Base-by-base conservation (phyloP, 2,329 filamentous ascomycete genomes). In the Xylaria digitata region DNA sequence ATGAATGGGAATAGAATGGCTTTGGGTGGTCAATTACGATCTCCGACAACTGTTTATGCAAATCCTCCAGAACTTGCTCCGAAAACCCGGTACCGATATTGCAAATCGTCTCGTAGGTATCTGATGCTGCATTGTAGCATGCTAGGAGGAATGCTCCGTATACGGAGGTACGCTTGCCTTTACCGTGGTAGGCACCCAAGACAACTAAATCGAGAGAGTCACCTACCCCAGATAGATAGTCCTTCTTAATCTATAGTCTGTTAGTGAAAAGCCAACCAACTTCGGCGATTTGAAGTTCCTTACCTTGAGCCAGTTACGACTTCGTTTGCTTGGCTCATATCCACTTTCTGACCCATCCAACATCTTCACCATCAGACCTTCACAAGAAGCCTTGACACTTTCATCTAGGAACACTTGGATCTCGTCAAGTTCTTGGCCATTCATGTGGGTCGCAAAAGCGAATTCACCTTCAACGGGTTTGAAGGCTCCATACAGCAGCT, bases 361-460 rank as follows among this genome's bases (percentile, higher is more conserved):
- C 96, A 99, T 99, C 84, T 99, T 99, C 15, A 99, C 96, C 96
- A 99, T 99, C 60, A 99, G 84, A 11, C 96, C 96, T 82, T 99
- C 96, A 76, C 96, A 99, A 0, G 93, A 96, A 1, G 94, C 93
- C 79, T 97, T 97, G 70, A 99, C 92, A 74, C 92, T 96, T 66
- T 98, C 95, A 75, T 99, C 96, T 1, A 99, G 85, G 74, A 99
- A 92, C 1, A 85, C 86, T 76, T 98, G 95, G 61, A 99, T 99
- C 75, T 97, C 93, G 60, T 98, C 95, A 3, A 99, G 85, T 72
- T 97, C 93, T 74, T 90, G 92, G 11, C 92, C 92, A 76, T 99
- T 86, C 82, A 94, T 96, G 73, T 87, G 90, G 40, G 93, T 94
- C 9, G 96, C 96, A 72, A 97, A 96, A 0, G 91, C 84, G 74